These are phyloP conservation scores for Chaetomium sp. DNA, from an alignment of 2,329 filamentous ascomycete genomes.

Conservation along the genomic window DNA sequence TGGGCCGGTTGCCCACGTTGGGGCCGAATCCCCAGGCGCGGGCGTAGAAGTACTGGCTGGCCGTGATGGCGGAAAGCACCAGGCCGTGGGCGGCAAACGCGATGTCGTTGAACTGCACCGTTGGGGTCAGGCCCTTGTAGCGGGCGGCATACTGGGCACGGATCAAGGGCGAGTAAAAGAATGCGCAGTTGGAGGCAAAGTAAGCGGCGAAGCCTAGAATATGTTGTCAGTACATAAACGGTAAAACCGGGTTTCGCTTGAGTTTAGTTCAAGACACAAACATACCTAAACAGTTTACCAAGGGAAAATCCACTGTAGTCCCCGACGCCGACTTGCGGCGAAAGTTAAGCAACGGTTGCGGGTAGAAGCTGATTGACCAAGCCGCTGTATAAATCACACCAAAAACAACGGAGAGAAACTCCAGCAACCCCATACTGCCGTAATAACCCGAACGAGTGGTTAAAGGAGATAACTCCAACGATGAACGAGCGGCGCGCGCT, in stretches of 20 bases:
- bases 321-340: constrained; percentile 71
- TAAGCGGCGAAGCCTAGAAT: constrained; percentile 64
- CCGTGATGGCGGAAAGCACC: constrained; percentile 63
- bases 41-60: constrained; percentile 69
- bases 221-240: background rate
- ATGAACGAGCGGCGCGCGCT: background rate
- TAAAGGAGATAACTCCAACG: background rate
- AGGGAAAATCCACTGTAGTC: constrained; percentile 80
- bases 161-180: constrained; percentile 74
- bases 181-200: constrained; percentile 63
- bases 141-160: constrained; percentile 77
- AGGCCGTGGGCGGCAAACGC: constrained; percentile 79
- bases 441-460: background rate
- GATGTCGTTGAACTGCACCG: constrained; percentile 85
- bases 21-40: constrained; percentile 69
- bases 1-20: constrained; percentile 48
- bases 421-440: constrained; percentile 33
- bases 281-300: constrained; percentile 59
- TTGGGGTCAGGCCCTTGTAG: constrained; percentile 68
- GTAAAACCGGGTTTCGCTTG: background rate
- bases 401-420: constrained; percentile 50
- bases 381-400: constrained; percentile 70
- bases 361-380: constrained; percentile 91
- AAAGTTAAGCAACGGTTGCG: constrained; percentile 77
- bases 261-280: background rate